Percentiles rank a stretch among this genome's conserved stretches.
phyloP scores from a whole-genome alignment of 2,329 filamentous ascomycete genomes.

The Escovopsis sp. region DNA sequence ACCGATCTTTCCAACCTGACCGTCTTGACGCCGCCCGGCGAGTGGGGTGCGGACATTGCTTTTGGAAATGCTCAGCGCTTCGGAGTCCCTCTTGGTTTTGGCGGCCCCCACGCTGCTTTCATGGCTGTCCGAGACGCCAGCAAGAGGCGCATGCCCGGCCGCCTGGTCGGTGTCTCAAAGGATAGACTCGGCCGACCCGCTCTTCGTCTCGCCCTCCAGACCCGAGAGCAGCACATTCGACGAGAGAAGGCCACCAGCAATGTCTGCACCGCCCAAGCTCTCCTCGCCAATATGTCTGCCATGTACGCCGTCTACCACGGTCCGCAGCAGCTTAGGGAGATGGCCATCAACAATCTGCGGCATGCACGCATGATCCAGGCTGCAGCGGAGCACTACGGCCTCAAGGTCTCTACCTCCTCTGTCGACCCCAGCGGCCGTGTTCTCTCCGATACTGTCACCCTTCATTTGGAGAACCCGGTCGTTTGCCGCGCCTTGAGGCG shows the following conservation, averaged over 20 bases:
- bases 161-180: slow-evolving; percentile 81
- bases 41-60: slow-evolving; percentile 89
- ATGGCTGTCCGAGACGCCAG: slow-evolving; percentile 83
- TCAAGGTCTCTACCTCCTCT: slow-evolving; percentile 43
- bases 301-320: slow-evolving; percentile 94
- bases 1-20: slow-evolving; percentile 84
- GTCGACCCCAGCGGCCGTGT: slow-evolving; percentile 39
- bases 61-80: slow-evolving; percentile 88
- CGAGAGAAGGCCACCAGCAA: slow-evolving; percentile 96
- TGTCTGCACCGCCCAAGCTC: slow-evolving; percentile 86
- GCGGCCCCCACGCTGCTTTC: slow-evolving; percentile 93
- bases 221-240: slow-evolving; percentile 88
- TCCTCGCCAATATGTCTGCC: slow-evolving; percentile 89
- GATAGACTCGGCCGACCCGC: slow-evolving; percentile 72
- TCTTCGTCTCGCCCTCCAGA: slow-evolving; percentile 74
- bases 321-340: slow-evolving; percentile 64
- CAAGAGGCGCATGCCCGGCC: slow-evolving; percentile 88
- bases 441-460: slow-evolving; percentile 67
- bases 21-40: slow-evolving; percentile 72
- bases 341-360: slow-evolving; percentile 63
- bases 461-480: slow-evolving; percentile 28
- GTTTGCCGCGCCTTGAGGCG: slow-evolving; percentile 10
- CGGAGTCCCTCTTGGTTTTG: slow-evolving; percentile 81
- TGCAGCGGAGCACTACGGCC: slow-evolving; percentile 46
- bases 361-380: slow-evolving; percentile 55